Evolutionary conservation across 495 filamentous ascomycete genomes (phyloP).

Genomic region (Hypoxylon perforatum): DNA sequence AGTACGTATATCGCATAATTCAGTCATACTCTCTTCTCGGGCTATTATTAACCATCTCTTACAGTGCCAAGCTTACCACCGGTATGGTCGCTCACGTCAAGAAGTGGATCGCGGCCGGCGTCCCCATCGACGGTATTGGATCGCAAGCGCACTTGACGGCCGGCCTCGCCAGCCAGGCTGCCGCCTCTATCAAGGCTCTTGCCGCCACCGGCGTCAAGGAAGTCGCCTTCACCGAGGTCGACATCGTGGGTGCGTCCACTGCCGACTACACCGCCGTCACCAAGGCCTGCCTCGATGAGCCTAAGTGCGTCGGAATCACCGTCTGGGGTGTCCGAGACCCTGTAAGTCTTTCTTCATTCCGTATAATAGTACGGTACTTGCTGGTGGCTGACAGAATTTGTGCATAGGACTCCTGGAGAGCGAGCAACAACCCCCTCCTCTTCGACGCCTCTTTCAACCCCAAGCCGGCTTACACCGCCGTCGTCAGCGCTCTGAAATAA

Average conservation of each 20-base stretch:
- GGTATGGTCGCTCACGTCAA: slow-evolving; percentile 73
- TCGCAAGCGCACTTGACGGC: slow-evolving; percentile 70
- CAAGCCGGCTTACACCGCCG: slow-evolving; percentile 73
- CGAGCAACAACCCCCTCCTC: slow-evolving; percentile 67
- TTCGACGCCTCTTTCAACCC: slow-evolving; percentile 71
- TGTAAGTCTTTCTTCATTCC: slow-evolving; percentile 51
- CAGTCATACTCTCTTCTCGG: neutral
- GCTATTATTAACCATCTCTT: slow-evolving; percentile 32
- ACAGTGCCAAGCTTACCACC: slow-evolving; percentile 63
- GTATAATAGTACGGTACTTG: too few relatives aligned
- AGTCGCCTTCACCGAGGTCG: slow-evolving; percentile 72
- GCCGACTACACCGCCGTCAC: slow-evolving; percentile 72
- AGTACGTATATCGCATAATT: slow-evolving; percentile 10
- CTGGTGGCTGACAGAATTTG: slow-evolving; percentile 19
- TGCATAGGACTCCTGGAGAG: slow-evolving; percentile 71
- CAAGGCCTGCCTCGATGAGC: slow-evolving; percentile 70
- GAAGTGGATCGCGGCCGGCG: slow-evolving; percentile 71
- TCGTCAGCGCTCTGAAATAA: slow-evolving; percentile 61
- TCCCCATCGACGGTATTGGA: slow-evolving; percentile 80
- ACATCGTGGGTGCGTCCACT: slow-evolving; percentile 68
- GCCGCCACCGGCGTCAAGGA: slow-evolving; percentile 63
- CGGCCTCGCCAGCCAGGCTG: slow-evolving; percentile 57
- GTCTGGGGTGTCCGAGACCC: slow-evolving; percentile 79
- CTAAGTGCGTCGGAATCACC: slow-evolving; percentile 78
- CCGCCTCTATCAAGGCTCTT: slow-evolving; percentile 67